A percentile compares a stretch with the other conserved stretches of the same genome.
phyloP scores from a whole-genome alignment of 805 yeast species.

The Grigorovia yakushimaensis region DNA sequence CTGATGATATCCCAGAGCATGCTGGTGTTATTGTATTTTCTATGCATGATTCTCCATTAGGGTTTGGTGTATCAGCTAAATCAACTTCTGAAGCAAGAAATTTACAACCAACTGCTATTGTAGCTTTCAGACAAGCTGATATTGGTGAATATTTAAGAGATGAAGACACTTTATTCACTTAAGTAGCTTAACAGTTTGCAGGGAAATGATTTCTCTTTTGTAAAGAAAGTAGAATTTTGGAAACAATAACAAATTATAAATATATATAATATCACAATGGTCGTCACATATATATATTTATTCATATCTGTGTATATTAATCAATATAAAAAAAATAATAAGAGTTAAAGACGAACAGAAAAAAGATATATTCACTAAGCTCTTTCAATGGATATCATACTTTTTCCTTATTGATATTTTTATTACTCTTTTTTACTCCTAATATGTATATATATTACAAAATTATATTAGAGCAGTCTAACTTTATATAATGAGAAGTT shows the following conservation, averaged over 20 bases:
- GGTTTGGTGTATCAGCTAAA: conserved; percentile 92
- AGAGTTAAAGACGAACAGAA: not conserved
- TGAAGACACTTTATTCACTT: conserved; percentile 90
- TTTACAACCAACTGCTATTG: conserved; percentile 88
- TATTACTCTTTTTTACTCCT: not conserved
- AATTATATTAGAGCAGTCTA: too few species aligned
- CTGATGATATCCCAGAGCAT: conserved; percentile 96
- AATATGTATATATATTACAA: conserved; percentile 5
- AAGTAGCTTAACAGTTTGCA: conserved; percentile 14
- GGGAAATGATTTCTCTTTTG: too few species aligned
- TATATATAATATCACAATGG: not conserved
- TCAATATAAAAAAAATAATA: too few species aligned
- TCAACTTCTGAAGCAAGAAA: conserved; percentile 81
- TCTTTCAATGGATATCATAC: too few species aligned
- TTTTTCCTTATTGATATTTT: too few species aligned
- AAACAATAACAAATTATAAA: too few species aligned
- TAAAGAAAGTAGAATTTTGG: too few species aligned
- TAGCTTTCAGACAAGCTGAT: conserved; percentile 94
- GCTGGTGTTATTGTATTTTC: conserved; percentile 89
- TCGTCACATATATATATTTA: not conserved
- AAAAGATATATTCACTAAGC: too few species aligned
- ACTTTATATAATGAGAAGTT: too few species aligned
- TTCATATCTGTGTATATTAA: not conserved
- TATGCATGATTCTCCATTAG: conserved; percentile 87
- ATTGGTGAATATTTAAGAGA: conserved; percentile 97